A percentile compares a stretch with the other conserved stretches of the same genome.
phyloP scores from a whole-genome alignment of 2,329 filamentous ascomycete species.

The Penicillium polonicum region DNA sequence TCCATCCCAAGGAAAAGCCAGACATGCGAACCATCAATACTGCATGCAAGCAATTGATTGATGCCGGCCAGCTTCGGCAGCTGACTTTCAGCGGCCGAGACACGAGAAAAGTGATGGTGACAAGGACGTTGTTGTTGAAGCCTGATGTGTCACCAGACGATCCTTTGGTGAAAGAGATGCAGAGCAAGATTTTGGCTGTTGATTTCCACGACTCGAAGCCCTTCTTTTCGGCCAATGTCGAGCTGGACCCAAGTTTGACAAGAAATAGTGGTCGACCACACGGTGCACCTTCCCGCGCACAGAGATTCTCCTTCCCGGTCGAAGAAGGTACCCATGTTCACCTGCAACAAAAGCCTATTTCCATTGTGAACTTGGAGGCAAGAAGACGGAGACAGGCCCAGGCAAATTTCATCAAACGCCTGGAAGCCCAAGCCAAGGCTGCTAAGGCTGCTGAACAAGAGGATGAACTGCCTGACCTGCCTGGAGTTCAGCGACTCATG shows the following conservation, averaged over 20 bases:
- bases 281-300: conserved; percentile 8
- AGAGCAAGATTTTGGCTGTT: conserved; percentile 50
- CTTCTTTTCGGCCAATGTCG: conserved; percentile 47
- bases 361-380: conserved; percentile 29
- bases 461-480: background rate
- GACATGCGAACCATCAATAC: conserved; percentile 54
- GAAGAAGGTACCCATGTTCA: conserved; percentile 37
- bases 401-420: conserved; percentile 23
- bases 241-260: conserved; percentile 38
- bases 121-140: conserved; percentile 52
- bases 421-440: conserved; percentile 17
- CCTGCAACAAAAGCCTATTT: conserved; percentile 38
- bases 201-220: conserved; percentile 36
- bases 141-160: conserved; percentile 48
- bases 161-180: conserved; percentile 49
- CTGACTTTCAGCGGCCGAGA: conserved; percentile 53
- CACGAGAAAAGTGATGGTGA: conserved; percentile 48
- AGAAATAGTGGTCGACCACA: conserved; percentile 23
- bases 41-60: conserved; percentile 52
- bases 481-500: conserved; percentile 28
- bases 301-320: conserved; percentile 28
- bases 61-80: conserved; percentile 52
- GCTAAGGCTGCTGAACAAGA: background rate
- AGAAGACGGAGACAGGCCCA: conserved; percentile 29
- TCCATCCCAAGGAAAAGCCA: conserved; percentile 46